phyloP scores from a whole-genome alignment of 176 grass and related monocot genomes.

The Eleusine indica region DNA sequence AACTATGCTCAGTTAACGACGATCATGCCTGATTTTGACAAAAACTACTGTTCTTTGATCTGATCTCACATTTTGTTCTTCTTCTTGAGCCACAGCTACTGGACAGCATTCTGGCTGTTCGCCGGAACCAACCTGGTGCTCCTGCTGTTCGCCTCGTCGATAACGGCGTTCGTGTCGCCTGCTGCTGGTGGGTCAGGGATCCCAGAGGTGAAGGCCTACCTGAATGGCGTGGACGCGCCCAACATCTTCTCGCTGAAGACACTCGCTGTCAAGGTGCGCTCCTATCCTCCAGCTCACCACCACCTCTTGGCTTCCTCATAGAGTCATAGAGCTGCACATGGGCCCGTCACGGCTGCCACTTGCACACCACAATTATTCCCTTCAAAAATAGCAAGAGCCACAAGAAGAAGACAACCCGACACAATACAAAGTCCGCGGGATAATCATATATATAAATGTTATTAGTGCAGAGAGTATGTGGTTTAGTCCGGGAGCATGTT shows the following conservation, averaged over 20 bases:
- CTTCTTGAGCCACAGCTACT: slow-evolving; percentile 51
- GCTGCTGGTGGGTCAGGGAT: slow-evolving; percentile 87
- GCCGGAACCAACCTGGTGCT: slow-evolving; percentile 68
- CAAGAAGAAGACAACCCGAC: not conserved
- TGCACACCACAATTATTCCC: slow-evolving; percentile 5
- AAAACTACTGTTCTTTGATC: too few relatives aligned
- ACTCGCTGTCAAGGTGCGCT: slow-evolving; percentile 85
- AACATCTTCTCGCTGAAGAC: slow-evolving; percentile 90
- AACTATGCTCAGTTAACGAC: not conserved
- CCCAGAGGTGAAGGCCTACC: slow-evolving; percentile 94
- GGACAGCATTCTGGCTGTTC: slow-evolving; percentile 79
- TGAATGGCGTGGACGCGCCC: slow-evolving; percentile 96
- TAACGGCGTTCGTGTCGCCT: slow-evolving; percentile 83
- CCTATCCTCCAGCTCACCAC: slow-evolving; percentile 30
- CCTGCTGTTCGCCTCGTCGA: slow-evolving; percentile 63
- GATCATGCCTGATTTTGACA: not conserved
- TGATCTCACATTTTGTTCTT: too few relatives aligned
- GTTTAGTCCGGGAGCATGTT: not conserved
- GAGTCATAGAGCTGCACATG: not conserved
- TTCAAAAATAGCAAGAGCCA: not conserved
- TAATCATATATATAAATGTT: not conserved
- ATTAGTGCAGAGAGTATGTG: not conserved
- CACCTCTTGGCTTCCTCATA: not conserved
- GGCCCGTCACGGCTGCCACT: slow-evolving; percentile 8
- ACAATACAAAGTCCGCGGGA: not conserved